phyloP scores from a whole-genome alignment of 768 basidiomycete genomes.

The Macrolepiota albuminosa region DNA sequence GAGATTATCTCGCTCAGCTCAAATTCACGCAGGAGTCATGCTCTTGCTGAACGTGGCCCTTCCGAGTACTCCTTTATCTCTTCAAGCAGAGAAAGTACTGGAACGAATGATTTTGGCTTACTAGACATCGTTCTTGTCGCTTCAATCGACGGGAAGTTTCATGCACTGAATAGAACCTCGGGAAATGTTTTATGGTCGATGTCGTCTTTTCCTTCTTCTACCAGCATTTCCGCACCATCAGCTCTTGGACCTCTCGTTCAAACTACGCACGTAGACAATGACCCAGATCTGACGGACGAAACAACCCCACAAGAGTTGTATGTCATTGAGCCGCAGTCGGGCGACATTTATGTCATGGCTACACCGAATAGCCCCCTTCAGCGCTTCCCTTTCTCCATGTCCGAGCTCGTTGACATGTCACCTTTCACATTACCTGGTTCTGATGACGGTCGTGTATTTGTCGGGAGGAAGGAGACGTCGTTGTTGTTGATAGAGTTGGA shows the following conservation, averaged over 20 bases:
- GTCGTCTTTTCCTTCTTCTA: conserved; percentile 49
- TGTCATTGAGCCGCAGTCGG: conserved; percentile 92
- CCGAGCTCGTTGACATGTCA: conserved; percentile 89
- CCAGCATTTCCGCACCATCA: conserved; percentile 37
- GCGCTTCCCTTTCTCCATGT: conserved; percentile 87
- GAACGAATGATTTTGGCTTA: conserved; percentile 50
- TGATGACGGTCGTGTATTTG: conserved; percentile 69
- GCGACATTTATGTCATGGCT: conserved; percentile 85
- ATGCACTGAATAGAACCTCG: conserved; percentile 85
- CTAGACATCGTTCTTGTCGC: conserved; percentile 85
- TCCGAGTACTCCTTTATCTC: conserved; percentile 17
- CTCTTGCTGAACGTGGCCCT: conserved; percentile 21
- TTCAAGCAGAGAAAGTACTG: conserved; percentile 12
- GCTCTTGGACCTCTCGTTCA: conserved; percentile 70
- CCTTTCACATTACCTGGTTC: conserved; percentile 69
- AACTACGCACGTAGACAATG: conserved; percentile 56
- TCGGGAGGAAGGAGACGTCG: conserved; percentile 88
- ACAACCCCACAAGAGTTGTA: conserved; percentile 65
- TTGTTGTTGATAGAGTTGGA: conserved; percentile 69
- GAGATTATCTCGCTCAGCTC: conserved; percentile 26
- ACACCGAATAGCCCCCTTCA: conserved; percentile 67
- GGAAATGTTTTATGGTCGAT: conserved; percentile 88
- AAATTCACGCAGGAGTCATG: conserved; percentile 17
- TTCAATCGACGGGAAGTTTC: conserved; percentile 91
- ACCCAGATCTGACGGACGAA: conserved; percentile 54